These are phyloP conservation scores for Pestalotiopsis sp. DNA, from an alignment of 2,329 filamentous ascomycete species.

Conservation along the genomic window DNA sequence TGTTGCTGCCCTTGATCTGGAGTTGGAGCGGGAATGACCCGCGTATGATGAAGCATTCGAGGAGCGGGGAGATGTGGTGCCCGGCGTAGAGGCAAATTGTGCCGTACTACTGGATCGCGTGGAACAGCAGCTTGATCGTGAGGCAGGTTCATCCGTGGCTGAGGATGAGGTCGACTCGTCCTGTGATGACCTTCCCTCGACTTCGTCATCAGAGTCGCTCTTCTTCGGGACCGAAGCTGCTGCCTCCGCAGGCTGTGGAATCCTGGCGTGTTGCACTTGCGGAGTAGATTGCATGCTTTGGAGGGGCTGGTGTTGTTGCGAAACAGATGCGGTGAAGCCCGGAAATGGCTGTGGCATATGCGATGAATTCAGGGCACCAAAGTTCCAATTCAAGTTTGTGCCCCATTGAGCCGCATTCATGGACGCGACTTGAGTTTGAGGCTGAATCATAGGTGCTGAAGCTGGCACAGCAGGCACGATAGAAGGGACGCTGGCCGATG, in stretches of 20 bases:
- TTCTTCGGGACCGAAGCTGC: background rate
- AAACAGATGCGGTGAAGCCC: background rate
- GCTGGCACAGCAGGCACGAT: background rate
- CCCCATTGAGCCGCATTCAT: background rate
- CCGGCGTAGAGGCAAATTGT: background rate
- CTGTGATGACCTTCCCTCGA: background rate
- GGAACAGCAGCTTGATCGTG: conserved; percentile 4
- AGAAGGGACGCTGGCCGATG: background rate
- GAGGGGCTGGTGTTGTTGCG: background rate
- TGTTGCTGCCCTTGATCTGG: background rate
- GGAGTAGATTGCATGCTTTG: background rate
- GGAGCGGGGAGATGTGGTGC: background rate
- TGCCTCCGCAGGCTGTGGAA: background rate
- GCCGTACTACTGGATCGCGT: conserved; percentile 1
- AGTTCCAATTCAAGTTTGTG: conserved; percentile 2
- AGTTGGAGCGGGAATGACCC: conserved; percentile 2
- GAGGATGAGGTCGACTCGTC: background rate
- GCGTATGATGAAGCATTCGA: background rate
- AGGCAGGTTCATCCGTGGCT: background rate
- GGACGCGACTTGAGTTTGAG: background rate
- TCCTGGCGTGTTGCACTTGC: background rate
- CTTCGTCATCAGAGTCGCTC: conserved; percentile 1
- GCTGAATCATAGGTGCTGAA: background rate
- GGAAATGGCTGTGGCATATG: background rate
- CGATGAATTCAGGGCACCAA: background rate